phyloP scores from a whole-genome alignment of 208 protist genomes.

The Strigomonas oncopelti region DNA sequence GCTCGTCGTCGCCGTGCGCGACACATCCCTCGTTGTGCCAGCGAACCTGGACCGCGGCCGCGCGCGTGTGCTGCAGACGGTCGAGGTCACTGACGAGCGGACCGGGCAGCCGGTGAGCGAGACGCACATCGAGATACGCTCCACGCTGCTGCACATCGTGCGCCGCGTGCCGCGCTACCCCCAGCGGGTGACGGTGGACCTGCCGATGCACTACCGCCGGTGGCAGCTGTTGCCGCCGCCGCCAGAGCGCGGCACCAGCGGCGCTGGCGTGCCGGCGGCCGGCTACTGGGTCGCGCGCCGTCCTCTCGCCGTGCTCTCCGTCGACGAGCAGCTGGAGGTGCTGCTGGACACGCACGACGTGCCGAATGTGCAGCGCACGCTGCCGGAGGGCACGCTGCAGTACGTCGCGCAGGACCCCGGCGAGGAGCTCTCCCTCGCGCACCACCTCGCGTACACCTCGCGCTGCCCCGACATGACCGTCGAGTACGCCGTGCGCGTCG shows the following conservation, averaged over 20 bases:
- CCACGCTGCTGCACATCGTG: slow-evolving; percentile 48
- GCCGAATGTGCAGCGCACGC: slow-evolving; percentile 52
- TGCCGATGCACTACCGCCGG: slow-evolving; percentile 71
- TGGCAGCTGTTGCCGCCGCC: slow-evolving; percentile 46
- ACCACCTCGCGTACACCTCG: slow-evolving; percentile 45
- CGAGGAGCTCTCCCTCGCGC: slow-evolving; percentile 27
- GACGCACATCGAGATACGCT: slow-evolving; percentile 45
- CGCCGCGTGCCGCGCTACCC: slow-evolving; percentile 59
- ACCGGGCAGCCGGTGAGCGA: not conserved
- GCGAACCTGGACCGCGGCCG: slow-evolving; percentile 51
- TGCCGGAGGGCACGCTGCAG: slow-evolving; percentile 61
- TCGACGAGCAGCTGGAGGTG: slow-evolving; percentile 42
- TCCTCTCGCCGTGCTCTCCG: slow-evolving; percentile 50
- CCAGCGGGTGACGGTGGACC: slow-evolving; percentile 25
- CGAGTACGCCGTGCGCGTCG: slow-evolving; percentile 49
- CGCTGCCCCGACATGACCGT: slow-evolving; percentile 61
- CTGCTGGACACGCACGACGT: slow-evolving; percentile 61
- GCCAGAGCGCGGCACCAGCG: not conserved
- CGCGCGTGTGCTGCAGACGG: slow-evolving; percentile 22
- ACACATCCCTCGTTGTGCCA: slow-evolving; percentile 16
- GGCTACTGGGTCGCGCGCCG: slow-evolving; percentile 43
- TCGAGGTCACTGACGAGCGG: not conserved
- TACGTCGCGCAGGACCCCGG: slow-evolving; percentile 72
- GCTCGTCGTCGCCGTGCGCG: slow-evolving; percentile 33
- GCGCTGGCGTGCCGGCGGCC: slow-evolving; percentile 5